A percentile compares a stretch with the other conserved stretches of the same genome.
These are phyloP conservation scores for Yamadazyma membranifaciens DNA, from an alignment of 1,139 yeast genomes.

Conservation along the genomic window DNA sequence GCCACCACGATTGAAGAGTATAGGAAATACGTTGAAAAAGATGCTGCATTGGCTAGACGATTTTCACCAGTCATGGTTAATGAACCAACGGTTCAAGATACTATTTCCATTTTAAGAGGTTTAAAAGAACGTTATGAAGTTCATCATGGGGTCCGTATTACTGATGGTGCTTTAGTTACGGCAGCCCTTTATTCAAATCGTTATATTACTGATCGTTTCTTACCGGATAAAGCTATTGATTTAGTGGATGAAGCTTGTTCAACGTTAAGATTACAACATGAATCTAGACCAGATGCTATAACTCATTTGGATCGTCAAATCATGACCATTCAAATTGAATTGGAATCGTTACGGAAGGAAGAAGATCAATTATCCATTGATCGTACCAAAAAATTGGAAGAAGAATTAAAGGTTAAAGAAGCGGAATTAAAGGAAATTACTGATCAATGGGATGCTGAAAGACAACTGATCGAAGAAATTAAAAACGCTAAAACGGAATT, in stretches of 20 bases:
- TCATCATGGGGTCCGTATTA: slow-evolving; percentile 96
- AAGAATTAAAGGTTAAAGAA: slow-evolving; percentile 59
- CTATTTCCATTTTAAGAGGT: slow-evolving; percentile 89
- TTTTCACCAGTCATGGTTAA: slow-evolving; percentile 84
- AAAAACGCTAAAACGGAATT: slow-evolving; percentile 77
- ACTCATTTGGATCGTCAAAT: slow-evolving; percentile 84
- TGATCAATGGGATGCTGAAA: slow-evolving; percentile 83
- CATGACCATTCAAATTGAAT: slow-evolving; percentile 92
- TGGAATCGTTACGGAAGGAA: slow-evolving; percentile 90
- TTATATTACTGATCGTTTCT: slow-evolving; percentile 84
- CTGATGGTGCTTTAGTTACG: slow-evolving; percentile 90
- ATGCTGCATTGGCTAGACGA: slow-evolving; percentile 88
- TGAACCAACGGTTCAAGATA: slow-evolving; percentile 92
- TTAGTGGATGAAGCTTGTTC: slow-evolving; percentile 97
- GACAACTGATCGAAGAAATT: slow-evolving; percentile 67
- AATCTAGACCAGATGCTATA: slow-evolving; percentile 93
- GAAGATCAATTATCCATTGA: slow-evolving; percentile 82
- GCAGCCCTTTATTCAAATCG: slow-evolving; percentile 91
- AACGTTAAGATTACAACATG: slow-evolving; percentile 89
- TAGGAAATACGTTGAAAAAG: slow-evolving; percentile 84
- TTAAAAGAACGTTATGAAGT: slow-evolving; percentile 92
- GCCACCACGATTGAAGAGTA: slow-evolving; percentile 93
- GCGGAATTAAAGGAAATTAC: slow-evolving; percentile 70
- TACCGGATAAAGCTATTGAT: slow-evolving; percentile 96
- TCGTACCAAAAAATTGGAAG: slow-evolving; percentile 63